These are phyloP conservation scores for Thielaviopsis populi DNA, from an alignment of 2,329 filamentous ascomycete species.

Conservation along the genomic window DNA sequence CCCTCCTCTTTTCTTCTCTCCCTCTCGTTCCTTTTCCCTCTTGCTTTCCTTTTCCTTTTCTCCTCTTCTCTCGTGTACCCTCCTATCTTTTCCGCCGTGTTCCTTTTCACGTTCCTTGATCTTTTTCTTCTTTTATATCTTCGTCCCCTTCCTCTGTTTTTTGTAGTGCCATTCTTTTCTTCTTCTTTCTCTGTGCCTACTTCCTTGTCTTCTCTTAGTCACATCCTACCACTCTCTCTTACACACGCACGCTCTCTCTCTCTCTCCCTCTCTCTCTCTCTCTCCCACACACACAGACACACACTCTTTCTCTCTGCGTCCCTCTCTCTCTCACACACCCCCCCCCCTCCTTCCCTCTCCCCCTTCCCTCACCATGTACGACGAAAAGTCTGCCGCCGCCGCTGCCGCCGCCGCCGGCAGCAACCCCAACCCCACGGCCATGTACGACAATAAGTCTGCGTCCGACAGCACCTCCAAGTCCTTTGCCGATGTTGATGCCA, in stretches of 20 bases:
- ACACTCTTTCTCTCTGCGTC: not conserved
- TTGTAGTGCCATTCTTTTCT: not conserved
- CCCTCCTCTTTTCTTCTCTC: not conserved
- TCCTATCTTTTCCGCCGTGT: not conserved
- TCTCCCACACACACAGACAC: not conserved
- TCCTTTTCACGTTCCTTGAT: slow-evolving; percentile 1
- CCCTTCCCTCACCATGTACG: not conserved
- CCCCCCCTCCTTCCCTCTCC: not conserved
- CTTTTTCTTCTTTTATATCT: not conserved
- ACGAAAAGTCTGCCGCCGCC: not conserved
- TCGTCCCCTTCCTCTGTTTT: not conserved
- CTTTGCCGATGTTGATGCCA: slow-evolving; percentile 2
- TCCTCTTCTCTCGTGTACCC: not conserved
- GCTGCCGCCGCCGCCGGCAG: not conserved
- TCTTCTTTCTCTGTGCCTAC: not conserved
- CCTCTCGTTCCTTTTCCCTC: not conserved
- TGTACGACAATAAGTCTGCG: slow-evolving; percentile 3
- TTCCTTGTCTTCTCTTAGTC: not conserved
- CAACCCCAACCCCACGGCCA: not conserved
- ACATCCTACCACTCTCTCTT: not conserved
- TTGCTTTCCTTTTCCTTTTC: not conserved
- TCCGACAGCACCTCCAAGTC: slow-evolving; percentile 1
- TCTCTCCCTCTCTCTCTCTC: not conserved
- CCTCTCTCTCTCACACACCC: not conserved
- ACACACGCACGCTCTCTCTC: not conserved